Evolutionary conservation across 306 rosid species (phyloP).

Genomic region (Prunus davidiana): DNA sequence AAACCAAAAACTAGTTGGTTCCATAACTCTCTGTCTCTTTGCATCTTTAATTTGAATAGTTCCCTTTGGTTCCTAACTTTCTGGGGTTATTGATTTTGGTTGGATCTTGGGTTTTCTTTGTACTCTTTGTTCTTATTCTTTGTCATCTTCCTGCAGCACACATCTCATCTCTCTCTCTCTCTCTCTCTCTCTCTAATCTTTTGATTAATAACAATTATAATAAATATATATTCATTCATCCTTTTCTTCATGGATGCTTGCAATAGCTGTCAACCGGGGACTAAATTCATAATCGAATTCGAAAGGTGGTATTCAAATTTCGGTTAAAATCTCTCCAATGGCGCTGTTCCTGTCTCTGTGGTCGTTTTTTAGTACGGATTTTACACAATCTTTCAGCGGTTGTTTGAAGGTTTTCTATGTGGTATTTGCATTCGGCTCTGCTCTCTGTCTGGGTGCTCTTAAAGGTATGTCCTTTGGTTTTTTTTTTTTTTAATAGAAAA

Average conservation of each 20-base stretch:
- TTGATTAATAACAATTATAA: not conserved
- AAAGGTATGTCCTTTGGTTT: slow-evolving; percentile 49
- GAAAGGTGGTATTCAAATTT: slow-evolving; percentile 11
- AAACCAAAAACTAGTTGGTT: not conserved
- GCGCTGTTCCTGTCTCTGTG: slow-evolving; percentile 14
- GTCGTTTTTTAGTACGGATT: slow-evolving; percentile 35
- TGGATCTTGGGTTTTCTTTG: slow-evolving; percentile 3
- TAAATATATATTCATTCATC: slow-evolving; percentile 2
- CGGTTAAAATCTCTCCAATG: slow-evolving; percentile 14
- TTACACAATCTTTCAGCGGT: slow-evolving; percentile 23
- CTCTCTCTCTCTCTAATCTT: not conserved
- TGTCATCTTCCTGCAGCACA: slow-evolving; percentile 29
- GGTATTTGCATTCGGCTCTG: slow-evolving; percentile 58
- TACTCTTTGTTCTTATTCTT: not conserved
- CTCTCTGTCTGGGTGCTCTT: slow-evolving; percentile 62
- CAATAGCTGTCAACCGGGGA: not conserved
- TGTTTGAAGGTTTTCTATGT: slow-evolving; percentile 53
- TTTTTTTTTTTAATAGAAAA: not conserved
- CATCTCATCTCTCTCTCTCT: not conserved
- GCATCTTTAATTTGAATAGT: not conserved
- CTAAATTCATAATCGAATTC: not conserved
- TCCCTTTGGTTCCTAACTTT: slow-evolving; percentile 6
- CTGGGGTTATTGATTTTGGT: slow-evolving; percentile 12
- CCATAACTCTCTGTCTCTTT: not conserved
- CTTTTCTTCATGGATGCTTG: not conserved